Base-by-base conservation (phyloP, 1,284 basidiomycete genomes). In the Malassezia globosa region DNA sequence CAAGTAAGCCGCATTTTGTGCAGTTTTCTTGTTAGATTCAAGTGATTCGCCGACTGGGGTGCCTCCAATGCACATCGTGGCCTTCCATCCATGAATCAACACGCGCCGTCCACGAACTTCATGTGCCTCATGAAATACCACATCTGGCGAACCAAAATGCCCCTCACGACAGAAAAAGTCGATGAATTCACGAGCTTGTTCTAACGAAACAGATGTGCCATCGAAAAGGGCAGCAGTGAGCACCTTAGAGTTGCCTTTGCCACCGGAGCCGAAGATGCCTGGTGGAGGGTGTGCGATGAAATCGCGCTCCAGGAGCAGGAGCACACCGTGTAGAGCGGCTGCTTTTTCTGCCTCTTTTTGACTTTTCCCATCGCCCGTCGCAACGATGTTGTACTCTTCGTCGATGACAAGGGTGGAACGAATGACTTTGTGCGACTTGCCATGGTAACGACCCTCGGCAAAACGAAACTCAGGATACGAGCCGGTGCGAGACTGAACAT, bases 81-180 rank as follows among this genome's bases (percentile, higher is more conserved):
- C 87, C 58, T 87, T 81, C 85, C 89, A 94, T 25, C 46, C 53
- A 8, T 59, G 42, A 2, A 55, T 36, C 14, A 78, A 75, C 19
- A 31, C 33, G n/a, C 39, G 33, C 2, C 23, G 16, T 1, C 39
- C 39, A 13, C 27, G 23, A 7, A 16, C 11, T 11, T 37, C 27
- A 2, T 27, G 4, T 7, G 29, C 41, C 7, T 37, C 38, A 7
- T 18, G 5, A 23, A 63, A 35, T 4, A 51, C 38, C 51, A 95
- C 75, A 42, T 88, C 85, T 1, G 89, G 87, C 59, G 80, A 81
- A n/a, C 78, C 77, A 61, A 90, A 90, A 27, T 77, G 76, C 72
- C 83, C 94, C 33, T 81, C 78, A 36, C 81, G 79, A 72, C 88
- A 94, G 69, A 95, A 95, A 67, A 85, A 96, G 60, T 90, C 88